Percentiles rank a stretch among this genome's conserved stretches.
These are phyloP conservation scores for Saccharomycopsis schoenii DNA, from an alignment of 805 yeast species.

Conservation along the genomic window DNA sequence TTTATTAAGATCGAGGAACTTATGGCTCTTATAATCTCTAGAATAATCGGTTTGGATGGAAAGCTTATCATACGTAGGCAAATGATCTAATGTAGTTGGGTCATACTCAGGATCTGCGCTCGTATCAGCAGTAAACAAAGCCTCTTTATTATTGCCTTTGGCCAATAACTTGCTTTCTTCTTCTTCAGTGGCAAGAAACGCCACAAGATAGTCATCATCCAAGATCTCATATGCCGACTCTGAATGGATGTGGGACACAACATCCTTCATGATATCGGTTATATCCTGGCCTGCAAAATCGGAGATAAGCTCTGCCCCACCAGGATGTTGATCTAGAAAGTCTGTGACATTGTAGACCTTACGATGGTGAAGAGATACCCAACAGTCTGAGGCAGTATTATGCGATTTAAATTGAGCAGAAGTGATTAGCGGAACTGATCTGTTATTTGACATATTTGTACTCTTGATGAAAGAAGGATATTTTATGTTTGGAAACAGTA, in stretches of 20 bases:
- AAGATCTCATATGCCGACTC: constrained; percentile 81
- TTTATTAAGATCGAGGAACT: constrained; percentile 74
- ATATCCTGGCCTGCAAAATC: constrained; percentile 31
- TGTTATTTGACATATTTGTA: neutral
- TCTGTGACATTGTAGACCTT: constrained; percentile 34
- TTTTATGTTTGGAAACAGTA: too few species aligned
- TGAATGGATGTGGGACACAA: constrained; percentile 64
- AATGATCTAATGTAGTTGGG: constrained; percentile 46
- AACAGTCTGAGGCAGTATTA: constrained; percentile 44
- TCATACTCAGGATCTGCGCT: constrained; percentile 30
- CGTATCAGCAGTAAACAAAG: constrained; percentile 30
- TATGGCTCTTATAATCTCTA: constrained; percentile 64
- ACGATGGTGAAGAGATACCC: constrained; percentile 60
- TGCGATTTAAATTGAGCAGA: constrained; percentile 43
- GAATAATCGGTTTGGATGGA: constrained; percentile 69
- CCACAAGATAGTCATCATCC: constrained; percentile 65
- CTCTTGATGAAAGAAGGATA: neutral
- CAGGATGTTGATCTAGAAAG: constrained; percentile 59
- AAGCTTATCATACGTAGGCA: constrained; percentile 66
- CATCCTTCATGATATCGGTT: constrained; percentile 38
- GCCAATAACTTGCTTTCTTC: constrained; percentile 66
- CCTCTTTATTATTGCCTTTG: constrained; percentile 50
- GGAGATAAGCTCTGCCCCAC: constrained; percentile 45
- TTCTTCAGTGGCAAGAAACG: constrained; percentile 69
- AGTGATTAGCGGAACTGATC: constrained; percentile 53